Base-by-base conservation (phyloP, 129 eudicot species). In the Flaveria linearis region DNA sequence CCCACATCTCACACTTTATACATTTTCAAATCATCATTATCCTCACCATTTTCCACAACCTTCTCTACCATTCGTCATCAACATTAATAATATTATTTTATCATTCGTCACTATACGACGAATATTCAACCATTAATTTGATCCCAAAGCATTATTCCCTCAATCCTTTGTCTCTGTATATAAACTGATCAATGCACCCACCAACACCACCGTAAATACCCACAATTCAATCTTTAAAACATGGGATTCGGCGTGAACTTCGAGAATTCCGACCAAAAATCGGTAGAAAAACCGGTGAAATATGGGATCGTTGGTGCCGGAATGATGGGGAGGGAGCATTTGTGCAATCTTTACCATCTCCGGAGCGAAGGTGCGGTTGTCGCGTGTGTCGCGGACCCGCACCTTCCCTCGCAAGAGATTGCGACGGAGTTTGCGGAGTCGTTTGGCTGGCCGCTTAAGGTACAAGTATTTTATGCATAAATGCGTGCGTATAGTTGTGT, bases 291-390 rank as follows among this genome's bases (percentile, higher is more conserved):
- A 67, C 46, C 80, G 45, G 87, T 91, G 25, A 91, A 74, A 55
- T 95, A 95, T 80, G 99, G 99, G 50, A 87, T 95, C 52, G 86
- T 95, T n/a, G 99, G 99, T 8, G 97, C 83, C 3, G 99, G 99
- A 53, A 95, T 95, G 99, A 95, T 95, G 99, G 99, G 99, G 26
- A 87, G 97, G 78, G 99, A 95, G 75, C 99, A 95, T 82, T 78
- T 91, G 30, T 81, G 87, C 56, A 95, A 95, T 78, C 88, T 95
- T 3, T 77, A 89, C 58, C 96, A 95, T 82, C 90, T 95, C 69
- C 88, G 84, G 30, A 17, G 30, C 9, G 82, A 91, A 78, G 91
- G 86, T 15, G 96, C 89, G 36, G 84, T 85, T 71, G 96, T 95
- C 78, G 99, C 91, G 75, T 80, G 84, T 73, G 74, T 95, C 47